Evolutionary conservation across 768 basidiomycete genomes (phyloP).

Genomic region (Xerocomellus chrysenteron): DNA sequence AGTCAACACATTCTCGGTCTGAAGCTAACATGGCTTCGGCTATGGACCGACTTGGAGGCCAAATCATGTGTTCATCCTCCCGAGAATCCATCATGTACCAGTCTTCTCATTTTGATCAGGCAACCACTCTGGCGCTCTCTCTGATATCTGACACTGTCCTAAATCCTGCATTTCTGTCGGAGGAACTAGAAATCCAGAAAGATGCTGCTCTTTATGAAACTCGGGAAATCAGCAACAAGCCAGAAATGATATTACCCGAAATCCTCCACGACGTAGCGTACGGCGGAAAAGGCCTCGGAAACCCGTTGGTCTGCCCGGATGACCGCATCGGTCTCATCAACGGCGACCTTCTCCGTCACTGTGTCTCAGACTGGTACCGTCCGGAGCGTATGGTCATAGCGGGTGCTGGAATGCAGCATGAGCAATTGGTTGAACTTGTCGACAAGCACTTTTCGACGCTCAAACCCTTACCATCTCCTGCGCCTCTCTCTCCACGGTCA

Average conservation of each 20-base stretch:
- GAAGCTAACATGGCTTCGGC: conserved; percentile 77
- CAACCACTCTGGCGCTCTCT: conserved; percentile 77
- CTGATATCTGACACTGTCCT: conserved; percentile 90
- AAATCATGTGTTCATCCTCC: conserved; percentile 87
- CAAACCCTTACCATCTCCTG: conserved; percentile 37
- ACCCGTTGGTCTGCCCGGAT: conserved; percentile 84
- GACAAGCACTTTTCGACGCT: conserved; percentile 81
- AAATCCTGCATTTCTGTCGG: conserved; percentile 68
- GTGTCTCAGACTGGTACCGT: conserved; percentile 79
- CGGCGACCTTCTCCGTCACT: conserved; percentile 55
- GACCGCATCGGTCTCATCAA: conserved; percentile 74
- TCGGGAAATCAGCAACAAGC: conserved; percentile 82
- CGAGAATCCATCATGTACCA: conserved; percentile 98
- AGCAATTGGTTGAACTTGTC: conserved; percentile 81
- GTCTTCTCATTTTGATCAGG: conserved; percentile 87
- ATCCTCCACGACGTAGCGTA: conserved; percentile 87
- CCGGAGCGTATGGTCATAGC: conserved; percentile 96
- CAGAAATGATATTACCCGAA: conserved; percentile 93
- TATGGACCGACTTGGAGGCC: conserved; percentile 84
- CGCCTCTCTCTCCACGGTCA: conserved; percentile 25
- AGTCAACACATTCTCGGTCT: conserved; percentile 76
- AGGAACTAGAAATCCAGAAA: conserved; percentile 81
- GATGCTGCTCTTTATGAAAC: conserved; percentile 91
- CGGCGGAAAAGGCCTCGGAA: conserved; percentile 75
- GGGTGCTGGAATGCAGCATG: conserved; percentile 89